Conservation (phyloP, 805 yeast genomes). For the Saccharomycopsis olivae region DNA sequence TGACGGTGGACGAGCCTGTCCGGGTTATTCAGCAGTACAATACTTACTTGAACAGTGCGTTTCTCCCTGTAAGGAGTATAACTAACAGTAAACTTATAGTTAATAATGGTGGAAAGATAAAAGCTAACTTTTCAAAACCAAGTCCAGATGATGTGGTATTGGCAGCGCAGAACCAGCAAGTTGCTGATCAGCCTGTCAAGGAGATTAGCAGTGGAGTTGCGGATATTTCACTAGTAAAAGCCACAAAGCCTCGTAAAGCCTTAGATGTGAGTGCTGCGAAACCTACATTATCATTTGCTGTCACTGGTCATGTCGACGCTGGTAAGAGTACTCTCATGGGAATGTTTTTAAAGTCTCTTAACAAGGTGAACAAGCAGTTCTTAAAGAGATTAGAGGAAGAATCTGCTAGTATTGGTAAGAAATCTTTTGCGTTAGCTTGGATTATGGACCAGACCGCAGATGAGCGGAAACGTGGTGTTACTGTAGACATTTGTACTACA, state of each 20-base stretch:
- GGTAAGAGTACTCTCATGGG: constrained; percentile 81
- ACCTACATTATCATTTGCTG: constrained; percentile 61
- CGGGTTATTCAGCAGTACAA: too few species aligned
- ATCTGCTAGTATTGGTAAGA: constrained; percentile 57
- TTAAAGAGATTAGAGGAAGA: constrained; percentile 54
- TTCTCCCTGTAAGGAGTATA: too few species aligned
- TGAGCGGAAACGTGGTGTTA: constrained; percentile 68
- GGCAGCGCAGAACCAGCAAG: constrained; percentile 38
- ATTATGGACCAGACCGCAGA: constrained; percentile 72
- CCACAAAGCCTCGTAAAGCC: constrained; percentile 33
- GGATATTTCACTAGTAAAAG: constrained; percentile 17
- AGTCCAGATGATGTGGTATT: constrained; percentile 76
- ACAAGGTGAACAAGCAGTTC: constrained; percentile 54
- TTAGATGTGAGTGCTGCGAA: constrained; percentile 33
- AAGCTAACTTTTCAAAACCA: constrained; percentile 49
- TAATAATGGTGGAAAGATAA: constrained; percentile 29
- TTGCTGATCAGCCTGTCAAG: constrained; percentile 14
- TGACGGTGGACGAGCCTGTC: too few species aligned
- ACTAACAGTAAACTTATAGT: constrained; percentile 34
- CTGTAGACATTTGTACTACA: constrained; percentile 67
- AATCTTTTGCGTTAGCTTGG: constrained; percentile 80
- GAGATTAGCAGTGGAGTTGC: constrained; percentile 2
- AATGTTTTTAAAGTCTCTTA: constrained; percentile 53
- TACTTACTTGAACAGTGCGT: too few species aligned
- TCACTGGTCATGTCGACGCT: constrained; percentile 80